Conservation (phyloP, 345 rosid genomes). For the Melaleuca quinquenervia region DNA sequence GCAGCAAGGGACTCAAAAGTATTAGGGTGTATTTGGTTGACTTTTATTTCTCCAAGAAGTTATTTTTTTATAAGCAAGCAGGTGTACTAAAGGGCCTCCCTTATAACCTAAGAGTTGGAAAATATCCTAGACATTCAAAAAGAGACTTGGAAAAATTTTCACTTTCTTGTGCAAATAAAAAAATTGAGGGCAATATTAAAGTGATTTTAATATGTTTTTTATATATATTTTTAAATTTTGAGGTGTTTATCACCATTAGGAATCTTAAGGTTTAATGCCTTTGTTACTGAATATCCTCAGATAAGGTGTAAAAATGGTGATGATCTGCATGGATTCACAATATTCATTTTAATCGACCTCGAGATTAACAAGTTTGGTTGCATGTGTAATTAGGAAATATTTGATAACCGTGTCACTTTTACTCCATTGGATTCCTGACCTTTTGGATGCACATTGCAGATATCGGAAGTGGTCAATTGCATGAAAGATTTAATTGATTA, state of each 20-base stretch:
- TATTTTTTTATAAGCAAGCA: not conserved
- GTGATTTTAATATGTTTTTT: not conserved
- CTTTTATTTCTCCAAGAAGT: not conserved
- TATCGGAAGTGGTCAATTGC: constrained; percentile 95
- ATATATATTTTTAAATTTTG: not conserved
- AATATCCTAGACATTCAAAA: not conserved
- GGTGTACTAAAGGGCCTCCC: not conserved
- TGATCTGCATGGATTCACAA: not conserved
- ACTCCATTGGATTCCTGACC: not conserved
- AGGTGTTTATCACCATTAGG: not conserved
- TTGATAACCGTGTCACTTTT: not conserved
- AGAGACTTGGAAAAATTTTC: not conserved
- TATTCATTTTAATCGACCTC: not conserved
- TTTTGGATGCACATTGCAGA: constrained; percentile 26
- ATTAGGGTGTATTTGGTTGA: not conserved
- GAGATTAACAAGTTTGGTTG: not conserved
- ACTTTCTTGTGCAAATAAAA: not conserved
- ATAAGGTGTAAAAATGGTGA: not conserved
- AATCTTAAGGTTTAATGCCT: not conserved
- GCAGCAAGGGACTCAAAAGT: not conserved
- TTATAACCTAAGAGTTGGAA: not conserved
- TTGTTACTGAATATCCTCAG: not conserved
- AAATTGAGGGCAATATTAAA: not conserved
- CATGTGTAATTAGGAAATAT: not conserved
- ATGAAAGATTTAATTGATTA: constrained; percentile 99